These are phyloP conservation scores for Trichomonas gallinae DNA, from an alignment of 208 protist genomes.

Conservation along the genomic window DNA sequence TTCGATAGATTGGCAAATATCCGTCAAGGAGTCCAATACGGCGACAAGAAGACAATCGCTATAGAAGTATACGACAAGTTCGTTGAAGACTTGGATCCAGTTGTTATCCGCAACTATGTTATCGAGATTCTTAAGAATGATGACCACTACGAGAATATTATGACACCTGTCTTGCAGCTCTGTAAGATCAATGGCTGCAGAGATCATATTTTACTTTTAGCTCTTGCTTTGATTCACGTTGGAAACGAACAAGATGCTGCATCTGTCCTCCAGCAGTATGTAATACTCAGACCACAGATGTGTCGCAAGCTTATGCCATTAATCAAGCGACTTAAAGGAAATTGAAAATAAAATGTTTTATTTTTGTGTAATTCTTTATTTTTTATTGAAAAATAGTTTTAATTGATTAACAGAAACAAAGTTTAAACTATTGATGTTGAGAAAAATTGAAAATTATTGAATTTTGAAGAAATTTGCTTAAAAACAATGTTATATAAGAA, in stretches of 20 bases:
- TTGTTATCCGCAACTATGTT: neutral
- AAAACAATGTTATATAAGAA: too few relatives aligned
- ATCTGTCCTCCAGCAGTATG: neutral
- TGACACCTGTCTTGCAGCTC: neutral
- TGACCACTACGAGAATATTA: neutral
- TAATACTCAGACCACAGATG: neutral
- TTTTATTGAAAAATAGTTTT: too few relatives aligned
- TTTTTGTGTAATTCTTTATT: too few relatives aligned
- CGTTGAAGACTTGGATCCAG: neutral
- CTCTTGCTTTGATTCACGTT: neutral
- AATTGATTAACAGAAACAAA: too few relatives aligned
- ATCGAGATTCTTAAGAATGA: neutral
- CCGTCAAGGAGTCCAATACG: neutral
- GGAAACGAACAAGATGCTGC: neutral
- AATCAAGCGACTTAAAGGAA: neutral
- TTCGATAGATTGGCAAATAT: neutral
- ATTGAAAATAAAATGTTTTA: too few relatives aligned
- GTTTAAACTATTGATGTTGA: too few relatives aligned
- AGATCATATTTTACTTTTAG: neutral
- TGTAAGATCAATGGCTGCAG: neutral
- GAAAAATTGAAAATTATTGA: too few relatives aligned
- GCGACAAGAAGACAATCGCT: neutral
- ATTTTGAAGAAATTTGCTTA: too few relatives aligned
- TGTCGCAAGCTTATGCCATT: neutral
- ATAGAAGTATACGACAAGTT: neutral